Evolutionary conservation across 2,329 filamentous ascomycete genomes (phyloP), one percentile per base, ranked within the genome.

Genomic region (Coleophoma crateriformis): DNA sequence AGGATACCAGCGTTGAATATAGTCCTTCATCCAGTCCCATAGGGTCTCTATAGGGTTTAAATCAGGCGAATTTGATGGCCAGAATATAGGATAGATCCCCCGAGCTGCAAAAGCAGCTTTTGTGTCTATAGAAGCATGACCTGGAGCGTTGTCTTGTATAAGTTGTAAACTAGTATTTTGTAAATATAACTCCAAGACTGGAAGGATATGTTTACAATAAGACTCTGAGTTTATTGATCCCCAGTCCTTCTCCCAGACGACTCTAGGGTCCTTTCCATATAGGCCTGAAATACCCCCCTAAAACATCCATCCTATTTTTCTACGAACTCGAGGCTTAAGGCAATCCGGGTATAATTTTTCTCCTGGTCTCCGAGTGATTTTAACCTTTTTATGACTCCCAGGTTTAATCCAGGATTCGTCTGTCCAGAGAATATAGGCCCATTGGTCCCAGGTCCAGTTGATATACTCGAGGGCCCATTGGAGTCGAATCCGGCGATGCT

Each of bases 11-110:
- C 48, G 33, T 44, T 58, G 41, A 22, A 55, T 55, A 50, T 56
- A 55, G 20, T 56, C 47, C 50, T 59, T 59, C 33, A 56, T 57
- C 14, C 32, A 10, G 48, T 57, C 33, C 54, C 43, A 57, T 8
- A 58, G 33, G 27, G 44, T 54, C 45, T 56, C 45, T 33, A 58
- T 59, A 33, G 49, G 49, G 43, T 50, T 54, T 7, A 58, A 47
- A 48, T 58, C 55, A 22, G 53, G 53, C 8, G 50, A 56, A 17
- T 45, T 19, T 3, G 46, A 13, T 33, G 53, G 57, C 55, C 37
- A 58, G 4, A 44, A n/a, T 6, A 59, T 57, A 39, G 27, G 14
- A 15, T 19, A 37, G 41, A 55, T 41, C 14, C 45, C 42, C 35
- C 13, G 33, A 14, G 22, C 38, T 34, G 39, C 14, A 42, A 57